phyloP scores from a whole-genome alignment of 2,329 filamentous ascomycete genomes.

The Ophiobolus disseminans region DNA sequence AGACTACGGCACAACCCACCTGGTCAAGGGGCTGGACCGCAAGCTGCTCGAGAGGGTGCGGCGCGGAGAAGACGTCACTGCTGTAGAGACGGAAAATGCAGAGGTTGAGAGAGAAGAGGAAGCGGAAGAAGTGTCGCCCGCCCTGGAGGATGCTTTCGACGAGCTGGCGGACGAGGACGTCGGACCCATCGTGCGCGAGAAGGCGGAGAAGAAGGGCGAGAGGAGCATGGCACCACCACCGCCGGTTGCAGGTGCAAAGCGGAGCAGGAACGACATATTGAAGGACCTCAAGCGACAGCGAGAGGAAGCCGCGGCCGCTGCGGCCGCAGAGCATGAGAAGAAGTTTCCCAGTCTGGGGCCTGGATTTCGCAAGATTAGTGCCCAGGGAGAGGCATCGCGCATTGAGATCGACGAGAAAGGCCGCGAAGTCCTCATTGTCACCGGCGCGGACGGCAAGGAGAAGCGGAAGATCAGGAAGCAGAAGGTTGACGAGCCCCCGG shows the following conservation, averaged over 20 bases:
- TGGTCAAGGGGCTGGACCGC: slow-evolving; percentile 92
- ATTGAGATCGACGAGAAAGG: slow-evolving; percentile 63
- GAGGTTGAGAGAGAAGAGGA: slow-evolving; percentile 34
- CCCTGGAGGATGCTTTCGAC: slow-evolving; percentile 57
- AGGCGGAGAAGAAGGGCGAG: slow-evolving; percentile 61
- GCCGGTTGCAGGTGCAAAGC: slow-evolving; percentile 56
- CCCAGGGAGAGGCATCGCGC: slow-evolving; percentile 58
- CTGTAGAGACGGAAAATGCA: slow-evolving; percentile 43
- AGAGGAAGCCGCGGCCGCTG: slow-evolving; percentile 53
- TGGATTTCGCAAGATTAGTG: slow-evolving; percentile 62
- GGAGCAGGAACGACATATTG: slow-evolving; percentile 66
- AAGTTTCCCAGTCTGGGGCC: slow-evolving; percentile 58
- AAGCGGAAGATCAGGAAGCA: slow-evolving; percentile 68
- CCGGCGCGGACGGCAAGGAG: slow-evolving; percentile 65
- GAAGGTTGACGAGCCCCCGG: slow-evolving; percentile 41
- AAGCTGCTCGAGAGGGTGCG: slow-evolving; percentile 74
- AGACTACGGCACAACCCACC: slow-evolving; percentile 78
- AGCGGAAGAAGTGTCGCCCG: slow-evolving; percentile 31
- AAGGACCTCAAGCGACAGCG: slow-evolving; percentile 65
- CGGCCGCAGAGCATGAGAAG: slow-evolving; percentile 50
- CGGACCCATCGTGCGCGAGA: slow-evolving; percentile 68
- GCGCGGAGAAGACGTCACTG: slow-evolving; percentile 66
- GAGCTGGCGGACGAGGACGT: slow-evolving; percentile 71
- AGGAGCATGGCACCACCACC: slow-evolving; percentile 53
- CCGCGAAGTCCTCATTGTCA: slow-evolving; percentile 65